Evolutionary conservation across 2,329 filamentous ascomycete species (phyloP).

Genomic region (Blastomyces silverae): DNA sequence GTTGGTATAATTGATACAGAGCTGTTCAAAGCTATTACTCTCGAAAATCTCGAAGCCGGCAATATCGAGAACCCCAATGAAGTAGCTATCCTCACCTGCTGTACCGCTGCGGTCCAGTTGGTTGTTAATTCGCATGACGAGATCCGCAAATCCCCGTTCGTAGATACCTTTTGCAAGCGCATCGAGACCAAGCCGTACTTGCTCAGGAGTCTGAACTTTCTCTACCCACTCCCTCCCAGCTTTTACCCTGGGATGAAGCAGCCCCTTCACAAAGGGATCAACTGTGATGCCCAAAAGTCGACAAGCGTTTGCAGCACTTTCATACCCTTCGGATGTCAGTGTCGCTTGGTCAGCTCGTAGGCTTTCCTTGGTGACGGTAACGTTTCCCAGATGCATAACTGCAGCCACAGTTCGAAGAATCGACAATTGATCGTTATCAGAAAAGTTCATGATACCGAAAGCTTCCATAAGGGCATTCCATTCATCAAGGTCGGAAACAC

Average conservation of each 20-base stretch:
- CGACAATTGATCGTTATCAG: slow-evolving; percentile 70
- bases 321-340: slow-evolving; percentile 65
- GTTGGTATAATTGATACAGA: slow-evolving; percentile 99
- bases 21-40: slow-evolving; percentile 94
- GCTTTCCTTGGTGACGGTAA: slow-evolving; percentile 83
- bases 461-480: slow-evolving; percentile 88
- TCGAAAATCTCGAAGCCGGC: slow-evolving; percentile 99
- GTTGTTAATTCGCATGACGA: slow-evolving; percentile 84
- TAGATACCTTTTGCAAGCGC: slow-evolving; percentile 96
- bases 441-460: slow-evolving; percentile 90
- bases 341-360: slow-evolving; percentile 84
- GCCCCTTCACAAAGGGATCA: slow-evolving; percentile 78
- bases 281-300: slow-evolving; percentile 73
- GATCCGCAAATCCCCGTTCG: slow-evolving; percentile 86
- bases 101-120: slow-evolving; percentile 83
- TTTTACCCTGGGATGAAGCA: slow-evolving; percentile 89
- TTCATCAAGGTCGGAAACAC: slow-evolving; percentile 83
- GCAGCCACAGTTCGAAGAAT: slow-evolving; percentile 85
- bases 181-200: slow-evolving; percentile 83
- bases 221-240: slow-evolving; percentile 97
- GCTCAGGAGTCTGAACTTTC: slow-evolving; percentile 94
- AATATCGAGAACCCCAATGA: slow-evolving; percentile 97
- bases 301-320: slow-evolving; percentile 72
- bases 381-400: slow-evolving; percentile 88
- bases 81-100: slow-evolving; percentile 79